These are phyloP conservation scores for Phytopythium aichiense DNA, from an alignment of 352 stramenopile species.

Conservation along the genomic window DNA sequence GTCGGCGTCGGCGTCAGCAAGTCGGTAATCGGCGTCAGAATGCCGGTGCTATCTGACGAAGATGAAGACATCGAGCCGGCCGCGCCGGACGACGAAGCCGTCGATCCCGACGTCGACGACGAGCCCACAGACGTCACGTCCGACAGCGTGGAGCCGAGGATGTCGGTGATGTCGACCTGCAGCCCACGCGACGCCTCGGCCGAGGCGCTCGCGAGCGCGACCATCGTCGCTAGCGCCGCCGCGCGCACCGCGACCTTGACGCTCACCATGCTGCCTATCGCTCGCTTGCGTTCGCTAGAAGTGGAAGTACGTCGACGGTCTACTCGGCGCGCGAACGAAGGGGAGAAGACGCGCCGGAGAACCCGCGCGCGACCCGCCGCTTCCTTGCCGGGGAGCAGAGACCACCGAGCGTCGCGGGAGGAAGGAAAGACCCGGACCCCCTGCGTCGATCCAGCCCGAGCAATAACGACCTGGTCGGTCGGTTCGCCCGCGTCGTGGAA, in stretches of 20 bases:
- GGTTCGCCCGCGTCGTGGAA: slow-evolving; percentile 1
- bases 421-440: not conserved
- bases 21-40: slow-evolving; percentile 2
- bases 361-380: not conserved
- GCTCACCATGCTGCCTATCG: not conserved
- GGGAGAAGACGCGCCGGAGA: not conserved
- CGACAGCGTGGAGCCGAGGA: not conserved
- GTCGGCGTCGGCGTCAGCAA: slow-evolving; percentile 10
- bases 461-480: not conserved
- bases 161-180: slow-evolving; percentile 2
- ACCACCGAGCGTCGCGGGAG: not conserved
- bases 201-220: slow-evolving; percentile 1
- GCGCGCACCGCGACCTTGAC: not conserved
- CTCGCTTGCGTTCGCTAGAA: not conserved
- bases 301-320: not conserved
- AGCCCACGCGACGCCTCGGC: not conserved
- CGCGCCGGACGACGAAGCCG: not conserved
- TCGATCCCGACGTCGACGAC: slow-evolving; percentile 2
- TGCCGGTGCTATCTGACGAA: not conserved
- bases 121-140: not conserved
- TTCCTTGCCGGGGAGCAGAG: not conserved
- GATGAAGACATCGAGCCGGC: not conserved
- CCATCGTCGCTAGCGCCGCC: not conserved
- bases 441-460: slow-evolving; percentile 2
- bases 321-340: not conserved